Conservation (phyloP, 495 filamentous ascomycete genomes). For the Tuber calosporum region DNA sequence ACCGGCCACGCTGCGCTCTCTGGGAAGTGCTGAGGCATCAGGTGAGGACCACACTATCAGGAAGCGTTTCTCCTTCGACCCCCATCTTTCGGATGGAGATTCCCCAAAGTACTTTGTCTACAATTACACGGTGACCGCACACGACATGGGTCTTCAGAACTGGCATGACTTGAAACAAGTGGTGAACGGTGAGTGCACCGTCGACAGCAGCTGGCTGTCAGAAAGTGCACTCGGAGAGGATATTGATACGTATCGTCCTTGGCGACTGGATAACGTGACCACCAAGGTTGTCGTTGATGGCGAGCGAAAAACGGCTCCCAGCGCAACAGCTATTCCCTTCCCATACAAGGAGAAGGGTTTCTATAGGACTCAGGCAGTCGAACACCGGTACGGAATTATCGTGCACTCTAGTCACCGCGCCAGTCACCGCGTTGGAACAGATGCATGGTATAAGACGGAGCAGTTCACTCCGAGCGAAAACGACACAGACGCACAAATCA, state of each 20-base stretch:
- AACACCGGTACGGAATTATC: conserved; percentile 4
- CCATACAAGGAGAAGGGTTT: neutral
- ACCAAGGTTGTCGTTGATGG: neutral
- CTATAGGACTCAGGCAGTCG: neutral
- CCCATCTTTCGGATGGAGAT: neutral
- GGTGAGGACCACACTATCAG: neutral
- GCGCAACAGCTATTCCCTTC: neutral
- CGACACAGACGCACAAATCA: neutral
- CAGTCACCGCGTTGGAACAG: neutral
- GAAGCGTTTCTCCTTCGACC: neutral
- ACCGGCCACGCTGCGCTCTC: neutral
- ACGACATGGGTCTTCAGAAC: conserved; percentile 1
- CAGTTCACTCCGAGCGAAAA: neutral
- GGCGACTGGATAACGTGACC: neutral
- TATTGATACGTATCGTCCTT: conserved; percentile 2
- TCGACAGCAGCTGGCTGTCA: neutral
- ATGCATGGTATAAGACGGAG: neutral
- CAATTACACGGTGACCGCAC: neutral
- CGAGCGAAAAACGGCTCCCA: conserved; percentile 3
- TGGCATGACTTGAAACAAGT: conserved; percentile 1
- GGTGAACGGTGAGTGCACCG: neutral
- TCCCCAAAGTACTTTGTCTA: neutral
- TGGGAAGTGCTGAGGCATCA: conserved; percentile 5
- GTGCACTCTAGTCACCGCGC: neutral
- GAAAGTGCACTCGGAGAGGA: neutral